Base-by-base conservation (phyloP, 805 yeast species). In the Suhomyces emberorum region DNA sequence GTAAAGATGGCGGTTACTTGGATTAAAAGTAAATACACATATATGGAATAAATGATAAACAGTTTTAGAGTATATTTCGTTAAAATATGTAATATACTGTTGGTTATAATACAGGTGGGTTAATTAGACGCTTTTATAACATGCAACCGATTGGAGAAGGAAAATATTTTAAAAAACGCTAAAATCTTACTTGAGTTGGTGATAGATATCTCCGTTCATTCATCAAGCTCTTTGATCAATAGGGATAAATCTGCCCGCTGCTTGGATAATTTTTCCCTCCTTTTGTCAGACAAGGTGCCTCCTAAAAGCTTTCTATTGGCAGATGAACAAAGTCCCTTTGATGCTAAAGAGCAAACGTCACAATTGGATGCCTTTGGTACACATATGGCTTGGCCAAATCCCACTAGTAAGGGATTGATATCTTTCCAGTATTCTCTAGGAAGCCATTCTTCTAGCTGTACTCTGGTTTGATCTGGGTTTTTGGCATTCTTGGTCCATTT, bases 381-480 rank as follows among this genome's bases (percentile, higher is more conserved):
- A 54, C 97, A 89, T 3, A 89, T 73, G 0, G 82, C 80, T 57
- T 89, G 98, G 9, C 98, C 98, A 66, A 88, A 89, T 3, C 98
- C 97, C 7, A 89, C 98, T 5, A 91, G 59, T 7, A 83, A 57
- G 1, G 95, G 95, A 55, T 89, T 89, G 27, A 91, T 79, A 38
- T 86, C 95, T 8, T 70, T 66, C 98, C 98, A 89, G 30, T 76
- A 69, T 22, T 77, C 77, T 30, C 53, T 59, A 0, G 95, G 89
- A 8, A 89, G 61, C 93, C 95, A 85, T 16, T 64, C 57, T 52
- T 89, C 84, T 27, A 89, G 60, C 28, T 72, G 79, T 19, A 65
- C 50, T 15, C 98, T 60, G 0, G 95, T 85, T 20, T 70, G 69
- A 45, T 89, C 96, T 0, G 97, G 96, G 10, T 78, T 82, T 28